Conservation (phyloP, 371 early-diverging fungal genomes). For the Mucor saturninus region DNA sequence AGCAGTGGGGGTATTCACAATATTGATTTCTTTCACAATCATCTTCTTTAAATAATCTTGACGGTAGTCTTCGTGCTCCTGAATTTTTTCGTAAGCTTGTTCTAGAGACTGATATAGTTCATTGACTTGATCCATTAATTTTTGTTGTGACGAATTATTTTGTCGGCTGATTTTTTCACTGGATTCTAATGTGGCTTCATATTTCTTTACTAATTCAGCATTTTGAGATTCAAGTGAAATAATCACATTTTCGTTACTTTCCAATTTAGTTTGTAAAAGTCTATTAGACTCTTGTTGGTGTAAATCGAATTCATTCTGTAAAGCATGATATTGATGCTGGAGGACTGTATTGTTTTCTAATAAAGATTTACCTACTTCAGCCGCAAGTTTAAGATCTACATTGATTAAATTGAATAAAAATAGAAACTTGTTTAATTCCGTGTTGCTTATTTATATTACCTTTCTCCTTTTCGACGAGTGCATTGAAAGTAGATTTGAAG, state of each 20-base stretch:
- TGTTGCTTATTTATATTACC: conserved; percentile 17
- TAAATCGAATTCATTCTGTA: conserved; percentile 16
- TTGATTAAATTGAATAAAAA: neutral
- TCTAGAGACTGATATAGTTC: conserved; percentile 12
- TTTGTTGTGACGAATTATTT: neutral
- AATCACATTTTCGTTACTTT: conserved; percentile 13
- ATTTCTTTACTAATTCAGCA: conserved; percentile 15
- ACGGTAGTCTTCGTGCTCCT: conserved; percentile 19
- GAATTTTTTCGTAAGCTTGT: conserved; percentile 14
- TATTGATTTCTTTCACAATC: conserved; percentile 1
- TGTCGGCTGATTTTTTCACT: conserved; percentile 7
- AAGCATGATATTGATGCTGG: conserved; percentile 42
- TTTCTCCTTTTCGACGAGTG: conserved; percentile 37
- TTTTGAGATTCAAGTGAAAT: conserved; percentile 22
- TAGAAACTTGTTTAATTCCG: neutral
- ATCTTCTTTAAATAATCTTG: conserved; percentile 2
- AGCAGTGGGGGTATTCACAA: neutral
- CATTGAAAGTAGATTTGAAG: conserved; percentile 27
- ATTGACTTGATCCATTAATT: conserved; percentile 8
- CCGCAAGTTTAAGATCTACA: conserved; percentile 50
- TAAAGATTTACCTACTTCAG: conserved; percentile 51
- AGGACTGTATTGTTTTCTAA: conserved; percentile 46
- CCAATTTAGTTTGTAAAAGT: neutral
- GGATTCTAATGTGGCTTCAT: conserved; percentile 13
- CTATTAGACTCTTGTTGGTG: neutral